A percentile compares a stretch with the other conserved stretches of the same genome.
Evolutionary conservation across 345 rosid species (phyloP).

Genomic region (Abelmoschus esculentus): DNA sequence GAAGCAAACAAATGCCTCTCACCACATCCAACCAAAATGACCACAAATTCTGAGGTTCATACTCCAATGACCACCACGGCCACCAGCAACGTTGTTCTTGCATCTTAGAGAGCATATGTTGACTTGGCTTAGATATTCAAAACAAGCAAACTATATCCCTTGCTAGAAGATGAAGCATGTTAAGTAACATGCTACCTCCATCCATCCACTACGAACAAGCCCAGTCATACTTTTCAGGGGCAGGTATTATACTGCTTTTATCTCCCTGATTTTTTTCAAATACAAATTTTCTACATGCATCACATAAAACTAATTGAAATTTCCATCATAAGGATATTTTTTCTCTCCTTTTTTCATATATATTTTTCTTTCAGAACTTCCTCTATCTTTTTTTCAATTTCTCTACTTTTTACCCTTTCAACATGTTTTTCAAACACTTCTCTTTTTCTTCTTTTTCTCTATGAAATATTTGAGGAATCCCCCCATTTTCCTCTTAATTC

Average conservation of each 20-base stretch:
- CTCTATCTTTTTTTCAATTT: not conserved
- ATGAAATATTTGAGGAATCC: not conserved
- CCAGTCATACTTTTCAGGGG: constrained; percentile 1
- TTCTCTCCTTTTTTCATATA: constrained; percentile 6
- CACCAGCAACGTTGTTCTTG: constrained; percentile 30
- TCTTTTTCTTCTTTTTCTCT: not conserved
- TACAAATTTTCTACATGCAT: not conserved
- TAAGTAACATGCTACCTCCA: constrained; percentile 14
- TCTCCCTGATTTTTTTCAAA: constrained; percentile 2
- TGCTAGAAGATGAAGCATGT: constrained; percentile 22
- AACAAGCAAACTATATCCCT: constrained; percentile 19
- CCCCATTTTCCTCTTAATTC: constrained; percentile 10
- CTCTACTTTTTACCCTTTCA: constrained; percentile 6
- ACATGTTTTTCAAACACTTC: not conserved
- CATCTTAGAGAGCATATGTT: constrained; percentile 24
- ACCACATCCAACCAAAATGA: constrained; percentile 33
- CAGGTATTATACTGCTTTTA: not conserved
- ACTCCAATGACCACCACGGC: constrained; percentile 24
- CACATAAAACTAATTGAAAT: not conserved
- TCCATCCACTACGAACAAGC: constrained; percentile 11
- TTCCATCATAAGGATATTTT: not conserved
- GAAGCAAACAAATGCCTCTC: constrained; percentile 41
- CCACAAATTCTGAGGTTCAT: constrained; percentile 22
- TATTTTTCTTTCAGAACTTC: not conserved
- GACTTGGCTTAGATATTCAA: constrained; percentile 27